These are phyloP conservation scores for Abortiporus biennis DNA, from an alignment of 1,284 basidiomycete genomes.

Conservation along the genomic window DNA sequence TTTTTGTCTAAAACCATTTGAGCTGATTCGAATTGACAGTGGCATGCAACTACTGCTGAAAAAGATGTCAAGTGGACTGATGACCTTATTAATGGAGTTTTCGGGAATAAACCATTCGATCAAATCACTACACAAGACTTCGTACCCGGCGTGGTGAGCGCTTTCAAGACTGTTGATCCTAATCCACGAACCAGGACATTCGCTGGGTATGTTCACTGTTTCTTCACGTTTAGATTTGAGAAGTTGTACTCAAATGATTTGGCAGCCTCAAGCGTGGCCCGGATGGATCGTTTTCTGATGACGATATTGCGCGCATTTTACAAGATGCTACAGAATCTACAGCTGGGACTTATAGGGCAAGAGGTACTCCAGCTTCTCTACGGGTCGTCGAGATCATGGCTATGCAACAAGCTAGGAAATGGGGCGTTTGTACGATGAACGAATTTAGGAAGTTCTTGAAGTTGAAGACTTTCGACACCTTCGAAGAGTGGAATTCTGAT, in stretches of 20 bases:
- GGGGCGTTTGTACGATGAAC: constrained; percentile 71
- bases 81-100: constrained; percentile 36
- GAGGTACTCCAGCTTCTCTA: constrained; percentile 64
- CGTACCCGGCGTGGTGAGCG: constrained; percentile 13
- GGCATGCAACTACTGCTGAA: constrained; percentile 65
- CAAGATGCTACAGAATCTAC: constrained; percentile 59
- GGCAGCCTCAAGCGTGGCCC: constrained; percentile 48
- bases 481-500: constrained; percentile 78
- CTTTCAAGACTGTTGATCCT: constrained; percentile 27
- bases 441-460: constrained; percentile 59
- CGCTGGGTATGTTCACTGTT: constrained; percentile 31
- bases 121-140: constrained; percentile 12
- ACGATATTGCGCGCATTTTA: constrained; percentile 60
- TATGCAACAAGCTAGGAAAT: constrained; percentile 63
- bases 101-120: constrained; percentile 23
- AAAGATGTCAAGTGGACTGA: constrained; percentile 60
- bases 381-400: constrained; percentile 69
- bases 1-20: background rate
- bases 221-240: constrained; percentile 6
- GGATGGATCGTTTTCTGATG: constrained; percentile 61
- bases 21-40: constrained; percentile 23
- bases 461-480: constrained; percentile 48
- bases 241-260: constrained; percentile 1
- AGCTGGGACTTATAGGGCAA: constrained; percentile 73
- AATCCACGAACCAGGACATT: constrained; percentile 51